A percentile compares a stretch with the other conserved stretches of the same genome.
Evolutionary conservation across 2,329 filamentous ascomycete species (phyloP).

Genomic region (Alternaria ethzedia): DNA sequence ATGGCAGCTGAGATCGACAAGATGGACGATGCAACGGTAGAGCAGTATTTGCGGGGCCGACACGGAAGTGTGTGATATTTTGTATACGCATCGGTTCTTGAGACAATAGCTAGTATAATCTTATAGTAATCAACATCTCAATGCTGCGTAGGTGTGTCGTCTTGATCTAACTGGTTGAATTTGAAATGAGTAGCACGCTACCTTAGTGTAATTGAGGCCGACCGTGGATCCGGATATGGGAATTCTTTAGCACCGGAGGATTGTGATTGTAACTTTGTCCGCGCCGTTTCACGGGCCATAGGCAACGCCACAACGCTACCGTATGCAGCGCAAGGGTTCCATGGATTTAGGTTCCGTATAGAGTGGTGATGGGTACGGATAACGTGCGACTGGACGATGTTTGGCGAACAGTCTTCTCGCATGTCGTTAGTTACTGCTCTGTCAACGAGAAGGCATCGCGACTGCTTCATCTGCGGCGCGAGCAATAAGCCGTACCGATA

Average conservation of each 20-base stretch:
- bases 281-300: not conserved
- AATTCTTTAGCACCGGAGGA: not conserved
- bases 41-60: conserved; percentile 26
- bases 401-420: not conserved
- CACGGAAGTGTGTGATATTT: conserved; percentile 18
- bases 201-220: not conserved
- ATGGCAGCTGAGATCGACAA: conserved; percentile 30
- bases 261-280: not conserved
- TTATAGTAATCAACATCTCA: not conserved
- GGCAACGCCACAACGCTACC: not conserved
- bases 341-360: not conserved
- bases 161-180: not conserved
- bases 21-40: conserved; percentile 33
- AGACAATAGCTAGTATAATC: not conserved
- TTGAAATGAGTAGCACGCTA: conserved; percentile 20
- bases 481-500: not conserved
- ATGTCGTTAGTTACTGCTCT: not conserved
- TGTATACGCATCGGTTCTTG: not conserved
- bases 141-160: not conserved
- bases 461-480: conserved; percentile 47
- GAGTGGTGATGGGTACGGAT: not conserved
- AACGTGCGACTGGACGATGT: not conserved
- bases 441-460: conserved; percentile 57
- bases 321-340: not conserved
- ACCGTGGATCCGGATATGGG: not conserved